Percentiles rank a stretch among this genome's conserved stretches.
Evolutionary conservation across 2,329 filamentous ascomycete species (phyloP).

Genomic region (Paraphaeosphaeria sporulosa): DNA sequence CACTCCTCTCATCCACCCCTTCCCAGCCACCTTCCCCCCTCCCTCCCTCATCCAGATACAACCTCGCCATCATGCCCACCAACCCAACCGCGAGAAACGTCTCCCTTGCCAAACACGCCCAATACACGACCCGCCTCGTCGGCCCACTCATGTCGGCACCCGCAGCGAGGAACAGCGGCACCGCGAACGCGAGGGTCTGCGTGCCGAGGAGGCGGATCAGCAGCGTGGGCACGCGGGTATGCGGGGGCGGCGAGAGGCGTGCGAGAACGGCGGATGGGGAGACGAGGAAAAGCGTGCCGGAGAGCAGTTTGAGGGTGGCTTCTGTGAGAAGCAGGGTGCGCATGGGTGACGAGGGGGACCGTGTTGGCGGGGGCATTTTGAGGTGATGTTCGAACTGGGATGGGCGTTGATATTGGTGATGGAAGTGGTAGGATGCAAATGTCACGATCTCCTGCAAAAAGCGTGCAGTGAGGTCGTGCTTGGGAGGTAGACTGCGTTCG

Average conservation of each 20-base stretch:
- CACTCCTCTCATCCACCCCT: slow-evolving; percentile 7
- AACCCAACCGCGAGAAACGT: slow-evolving; percentile 8
- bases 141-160: slow-evolving; percentile 10
- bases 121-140: slow-evolving; percentile 23
- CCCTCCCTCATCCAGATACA: too few species aligned
- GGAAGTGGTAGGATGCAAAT: too few species aligned
- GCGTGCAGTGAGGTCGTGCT: too few species aligned
- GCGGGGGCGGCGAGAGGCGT: slow-evolving; percentile 15
- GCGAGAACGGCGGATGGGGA: slow-evolving; percentile 21
- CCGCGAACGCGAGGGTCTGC: slow-evolving; percentile 28
- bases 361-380: too few species aligned
- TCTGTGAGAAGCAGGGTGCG: slow-evolving; percentile 25
- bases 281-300: slow-evolving; percentile 25
- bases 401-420: too few species aligned
- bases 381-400: too few species aligned
- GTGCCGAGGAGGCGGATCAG: slow-evolving; percentile 25
- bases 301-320: slow-evolving; percentile 23
- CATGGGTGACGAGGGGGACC: slow-evolving; percentile 16
- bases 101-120: slow-evolving; percentile 16
- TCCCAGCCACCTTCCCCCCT: too few species aligned
- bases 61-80: slow-evolving; percentile 2
- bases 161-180: slow-evolving; percentile 28
- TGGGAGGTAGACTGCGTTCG: too few species aligned
- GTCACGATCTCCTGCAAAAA: too few species aligned
- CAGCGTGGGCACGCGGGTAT: slow-evolving; percentile 10